Evolutionary conservation across 495 filamentous ascomycete species (phyloP).

Genomic region (Aspergillus indologenus): DNA sequence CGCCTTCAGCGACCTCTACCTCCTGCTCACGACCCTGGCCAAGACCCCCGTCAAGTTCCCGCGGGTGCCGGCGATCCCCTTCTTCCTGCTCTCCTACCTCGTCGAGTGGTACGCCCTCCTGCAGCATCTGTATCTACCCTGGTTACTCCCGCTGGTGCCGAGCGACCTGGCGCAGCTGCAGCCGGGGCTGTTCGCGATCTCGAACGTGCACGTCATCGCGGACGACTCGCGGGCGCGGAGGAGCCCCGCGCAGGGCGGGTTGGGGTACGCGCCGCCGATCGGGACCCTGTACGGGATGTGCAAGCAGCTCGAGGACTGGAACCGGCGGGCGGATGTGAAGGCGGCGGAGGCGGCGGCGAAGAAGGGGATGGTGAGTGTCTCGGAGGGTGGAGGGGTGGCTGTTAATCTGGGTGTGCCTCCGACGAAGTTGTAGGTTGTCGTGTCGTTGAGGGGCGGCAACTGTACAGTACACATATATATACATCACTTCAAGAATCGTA

Average conservation of each 20-base stretch:
- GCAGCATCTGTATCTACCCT: constrained; percentile 40
- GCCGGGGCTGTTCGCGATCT: constrained; percentile 51
- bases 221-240: constrained; percentile 43
- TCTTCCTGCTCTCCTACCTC: constrained; percentile 46
- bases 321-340: constrained; percentile 17
- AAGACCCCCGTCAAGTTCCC: constrained; percentile 34
- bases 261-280: constrained; percentile 50
- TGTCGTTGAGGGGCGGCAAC: too few species aligned
- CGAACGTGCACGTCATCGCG: constrained; percentile 46
- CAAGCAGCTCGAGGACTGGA: constrained; percentile 38
- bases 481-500: too few species aligned
- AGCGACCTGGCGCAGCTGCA: constrained; percentile 50
- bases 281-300: constrained; percentile 54
- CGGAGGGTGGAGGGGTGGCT: not conserved
- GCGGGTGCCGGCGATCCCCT: constrained; percentile 19
- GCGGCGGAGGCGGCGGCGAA: constrained; percentile 10
- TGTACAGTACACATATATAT: not conserved
- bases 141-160: constrained; percentile 34
- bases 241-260: constrained; percentile 43
- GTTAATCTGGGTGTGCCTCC: not conserved
- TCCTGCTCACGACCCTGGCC: constrained; percentile 28
- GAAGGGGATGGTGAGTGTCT: not conserved
- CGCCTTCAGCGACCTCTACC: constrained; percentile 36
- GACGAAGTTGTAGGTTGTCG: not conserved
- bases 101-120: constrained; percentile 50